Evolutionary conservation across 257 asterid species (phyloP).

Genomic region (Salvia miltiorrhiza): DNA sequence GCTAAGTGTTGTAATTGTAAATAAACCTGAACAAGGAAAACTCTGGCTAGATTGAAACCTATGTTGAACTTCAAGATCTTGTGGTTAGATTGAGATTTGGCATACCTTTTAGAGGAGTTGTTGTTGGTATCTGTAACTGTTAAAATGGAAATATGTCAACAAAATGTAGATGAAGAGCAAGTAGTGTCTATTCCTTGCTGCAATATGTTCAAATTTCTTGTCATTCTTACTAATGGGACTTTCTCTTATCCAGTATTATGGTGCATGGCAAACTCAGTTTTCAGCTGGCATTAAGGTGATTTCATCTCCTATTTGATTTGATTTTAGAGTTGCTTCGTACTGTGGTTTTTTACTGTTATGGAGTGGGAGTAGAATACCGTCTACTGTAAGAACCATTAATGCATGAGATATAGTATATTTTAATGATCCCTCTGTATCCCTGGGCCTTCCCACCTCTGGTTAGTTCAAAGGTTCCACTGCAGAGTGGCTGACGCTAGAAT

Average conservation of each 20-base stretch:
- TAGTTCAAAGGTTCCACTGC: neutral
- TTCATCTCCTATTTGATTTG: slow-evolving; percentile 10
- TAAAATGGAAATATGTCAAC: slow-evolving; percentile 9
- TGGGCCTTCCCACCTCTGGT: neutral
- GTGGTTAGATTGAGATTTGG: slow-evolving; percentile 4
- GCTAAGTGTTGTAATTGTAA: neutral
- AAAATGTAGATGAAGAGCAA: slow-evolving; percentile 13
- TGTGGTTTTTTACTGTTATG: neutral
- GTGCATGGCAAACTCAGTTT: slow-evolving; percentile 79
- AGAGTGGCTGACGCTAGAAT: neutral
- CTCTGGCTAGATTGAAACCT: neutral
- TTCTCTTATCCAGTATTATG: slow-evolving; percentile 47
- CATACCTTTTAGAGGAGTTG: slow-evolving; percentile 1
- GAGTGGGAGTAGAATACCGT: slow-evolving; percentile 9
- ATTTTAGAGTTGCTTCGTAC: slow-evolving; percentile 1
- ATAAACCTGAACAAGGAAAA: neutral
- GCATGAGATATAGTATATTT: neutral
- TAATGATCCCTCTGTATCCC: neutral
- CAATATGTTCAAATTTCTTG: neutral
- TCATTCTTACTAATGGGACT: slow-evolving; percentile 23
- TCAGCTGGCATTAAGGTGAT: slow-evolving; percentile 88
- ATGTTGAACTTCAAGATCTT: slow-evolving; percentile 6
- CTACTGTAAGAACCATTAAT: neutral
- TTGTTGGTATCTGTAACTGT: neutral
- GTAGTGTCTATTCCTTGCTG: slow-evolving; percentile 5